Evolutionary conservation across 2,329 filamentous ascomycete genomes (phyloP), one percentile per base, ranked within the genome.

Genomic region (Ceratocystiopsis brevicomis): DNA sequence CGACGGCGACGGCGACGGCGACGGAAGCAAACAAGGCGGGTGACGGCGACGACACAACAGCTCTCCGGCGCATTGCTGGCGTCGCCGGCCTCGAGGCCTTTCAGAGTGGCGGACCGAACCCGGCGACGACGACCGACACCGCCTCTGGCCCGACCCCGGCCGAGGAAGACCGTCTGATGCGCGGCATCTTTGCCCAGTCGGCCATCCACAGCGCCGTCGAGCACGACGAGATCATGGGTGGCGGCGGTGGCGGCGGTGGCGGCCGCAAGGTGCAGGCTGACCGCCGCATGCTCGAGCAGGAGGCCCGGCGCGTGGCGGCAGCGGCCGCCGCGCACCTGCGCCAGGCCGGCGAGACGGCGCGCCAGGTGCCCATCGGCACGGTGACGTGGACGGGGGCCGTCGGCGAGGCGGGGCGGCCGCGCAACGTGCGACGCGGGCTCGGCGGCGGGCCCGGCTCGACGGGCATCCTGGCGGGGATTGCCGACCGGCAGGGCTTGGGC

Each of bases 371-470:
- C 0, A 78, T 85, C 32, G 88, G 88, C 9, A 85, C 82, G 0
- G 83, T 90, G 10, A 95, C 88, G 1, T 96, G 88, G 88, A 96
- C 88, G 0, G 88, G 90, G 1, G 75, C 81, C 52, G 76, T 81
- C 39, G 88, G 88, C 11, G 71, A 79, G 41, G 77, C 76, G 5
- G 88, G 87, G 1, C 69, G 81, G 34, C 81, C 81, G 1, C 62
- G 59, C 45, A 65, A 57, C 46, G 57, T 52, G 45, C 68, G 64
- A 17, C 67, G 68, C 0, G 60, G 60, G 18, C 68, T 63, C 37
- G 25, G 25, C 25, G 61, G 54, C 32, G 60, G 59, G 12, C 68
- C 70, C 5, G 64, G 66, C 49, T 73, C 73, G 2, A 61, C 68
- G 2, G 61, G 64, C 34, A 63, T 81, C 18, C 59, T 79, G 43